Base-by-base conservation (phyloP, 78 protist species). In the Dictyostelium intermedium region DNA sequence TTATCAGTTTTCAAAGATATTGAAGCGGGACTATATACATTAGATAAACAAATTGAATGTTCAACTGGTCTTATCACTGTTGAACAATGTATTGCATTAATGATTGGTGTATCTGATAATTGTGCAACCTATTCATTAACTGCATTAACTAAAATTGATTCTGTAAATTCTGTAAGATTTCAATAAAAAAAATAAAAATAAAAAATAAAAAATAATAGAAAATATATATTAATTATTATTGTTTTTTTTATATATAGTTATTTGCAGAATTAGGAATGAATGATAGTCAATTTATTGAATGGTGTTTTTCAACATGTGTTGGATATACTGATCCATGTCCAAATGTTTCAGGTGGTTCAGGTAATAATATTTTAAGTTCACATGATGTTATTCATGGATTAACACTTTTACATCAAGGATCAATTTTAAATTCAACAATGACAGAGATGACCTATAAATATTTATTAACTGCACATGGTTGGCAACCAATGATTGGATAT, bases 51-150 rank as follows among this genome's bases (percentile, higher is more conserved):
- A 32, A 69, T 89, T 30, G 27, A 45, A 34, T 89, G 94, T 47
- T 89, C 94, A 47, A 76, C 73, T 45, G 74, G 74, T 23, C 50
- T 37, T 16, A 66, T 70, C 2, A 30, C 85, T 2, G 41, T 89
- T 10, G 53, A 69, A 30, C 81, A n/a, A 10, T 89, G 94, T 47
- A n/a, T 89, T 9, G 78, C 74, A 0, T 27, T 89, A n/a, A 89
- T 89, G 94, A 89, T 89, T 80, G 94, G 94, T 32, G 83, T 89
- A 18, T 80, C 87, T 45, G 94, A 89, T 50, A 89, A 89, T 47
- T 89, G 94, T 89, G 94, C 94, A 8, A 89, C 94, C 0, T 89
- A 66, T 69, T 45, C 50, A 45, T 43, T 89, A 80, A 81, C 87
- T 23, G 43, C 34, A 20, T 35, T 39, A 50, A 89, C 94, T 41